Base-by-base conservation (phyloP, 306 rosid species). In the Acacia acuminata region DNA sequence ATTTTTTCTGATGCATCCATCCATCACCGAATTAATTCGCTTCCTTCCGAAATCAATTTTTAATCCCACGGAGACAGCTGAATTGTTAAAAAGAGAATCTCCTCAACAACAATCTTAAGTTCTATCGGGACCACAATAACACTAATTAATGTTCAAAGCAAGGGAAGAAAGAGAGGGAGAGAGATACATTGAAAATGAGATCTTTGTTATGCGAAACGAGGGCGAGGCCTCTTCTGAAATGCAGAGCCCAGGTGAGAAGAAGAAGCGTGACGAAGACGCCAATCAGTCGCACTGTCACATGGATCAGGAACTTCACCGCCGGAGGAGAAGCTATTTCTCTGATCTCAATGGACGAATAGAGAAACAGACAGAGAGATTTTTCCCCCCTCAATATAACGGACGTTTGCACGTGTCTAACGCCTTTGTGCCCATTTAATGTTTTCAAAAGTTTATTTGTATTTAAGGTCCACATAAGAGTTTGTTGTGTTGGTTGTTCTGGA, bases 201-300 rank as follows among this genome's bases (percentile, higher is more conserved):
- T 90, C 94, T 84, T 96, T 96, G 92, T 94, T 89, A 13, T 89
- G 94, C 36, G 99, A 96, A 61, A 89, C n/a, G 76, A 96, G 97
- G 81, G 99, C 94, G 82, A 96, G 86, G 68, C 99, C 99, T 55
- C 99, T 98, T 24, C 99, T 77, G 91, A 86, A 94, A 84, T 89
- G 93, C 27, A 89, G 47, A 17, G 89, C 85, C 98, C 99, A 96
- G 0, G 87, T 89, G 71, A 96, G 86, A 47, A 94, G 87, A 25
- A 96, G 91, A 87, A 91, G 34, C 14, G 90, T 79, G 64, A 94
- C 82, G 3, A 84, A 32, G 7, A 91, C 17, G 38, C 97, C 97
- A 2, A 91, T 27, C 56, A 74, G 87, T 85, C 99, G 85, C 71
- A 92, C 88, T 7, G 88, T 75, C 69, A 85, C 73, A 77, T 92